These are phyloP conservation scores for Trichothecium roseum DNA, from an alignment of 2,329 filamentous ascomycete species.

Conservation along the genomic window DNA sequence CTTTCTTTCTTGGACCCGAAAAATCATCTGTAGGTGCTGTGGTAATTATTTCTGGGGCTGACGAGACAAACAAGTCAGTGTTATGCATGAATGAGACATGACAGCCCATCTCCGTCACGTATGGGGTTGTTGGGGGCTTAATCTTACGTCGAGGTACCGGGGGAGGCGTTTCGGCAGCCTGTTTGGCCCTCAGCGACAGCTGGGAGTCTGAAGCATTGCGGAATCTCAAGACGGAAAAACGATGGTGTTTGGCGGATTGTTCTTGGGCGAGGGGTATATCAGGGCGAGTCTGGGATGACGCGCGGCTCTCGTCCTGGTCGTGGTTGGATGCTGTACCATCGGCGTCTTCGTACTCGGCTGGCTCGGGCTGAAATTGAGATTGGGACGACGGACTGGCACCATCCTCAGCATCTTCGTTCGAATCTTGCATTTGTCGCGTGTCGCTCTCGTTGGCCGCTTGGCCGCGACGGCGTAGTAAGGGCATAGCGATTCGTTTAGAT, in stretches of 20 bases:
- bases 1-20: constrained; percentile 40
- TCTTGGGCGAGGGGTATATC: constrained; percentile 42
- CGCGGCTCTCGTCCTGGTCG: constrained; percentile 9
- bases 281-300: constrained; percentile 22
- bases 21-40: constrained; percentile 73
- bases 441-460: constrained; percentile 46
- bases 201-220: constrained; percentile 92
- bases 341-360: neutral
- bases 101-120: neutral
- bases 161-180: constrained; percentile 48
- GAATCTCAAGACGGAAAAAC: constrained; percentile 67
- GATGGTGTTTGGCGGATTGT: constrained; percentile 44
- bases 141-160: constrained; percentile 48
- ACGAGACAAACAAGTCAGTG: constrained; percentile 5
- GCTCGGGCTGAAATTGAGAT: constrained; percentile 1
- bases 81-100: neutral
- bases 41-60: constrained; percentile 72
- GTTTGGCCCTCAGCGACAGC: constrained; percentile 64
- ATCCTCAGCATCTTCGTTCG: constrained; percentile 4
- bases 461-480: constrained; percentile 51
- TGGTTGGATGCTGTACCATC: constrained; percentile 5
- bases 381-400: constrained; percentile 1
- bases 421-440: constrained; percentile 29
- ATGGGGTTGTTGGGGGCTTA: constrained; percentile 2
- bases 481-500: constrained; percentile 34